Conservation (phyloP, 2,329 filamentous ascomycete genomes). For the Paraphaeosphaeria minitans region DNA sequence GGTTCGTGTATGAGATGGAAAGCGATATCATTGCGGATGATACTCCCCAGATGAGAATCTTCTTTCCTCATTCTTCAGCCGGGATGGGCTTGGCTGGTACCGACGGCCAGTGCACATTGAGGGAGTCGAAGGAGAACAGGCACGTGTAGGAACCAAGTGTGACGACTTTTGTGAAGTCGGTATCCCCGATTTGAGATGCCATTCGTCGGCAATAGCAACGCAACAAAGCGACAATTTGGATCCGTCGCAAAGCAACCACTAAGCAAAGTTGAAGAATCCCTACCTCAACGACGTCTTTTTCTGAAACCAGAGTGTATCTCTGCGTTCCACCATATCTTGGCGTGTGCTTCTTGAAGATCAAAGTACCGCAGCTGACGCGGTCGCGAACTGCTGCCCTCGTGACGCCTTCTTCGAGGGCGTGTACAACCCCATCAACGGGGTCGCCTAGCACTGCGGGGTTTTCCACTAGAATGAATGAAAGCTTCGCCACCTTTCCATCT, state of each 20-base stretch:
- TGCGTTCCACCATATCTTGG: constrained; percentile 28
- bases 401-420: constrained; percentile 37
- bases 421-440: constrained; percentile 37
- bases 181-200: constrained; percentile 24
- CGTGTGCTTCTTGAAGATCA: constrained; percentile 26
- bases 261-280: not conserved
- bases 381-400: constrained; percentile 40
- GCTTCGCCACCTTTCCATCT: constrained; percentile 32
- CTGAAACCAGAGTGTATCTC: constrained; percentile 24
- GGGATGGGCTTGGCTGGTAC: constrained; percentile 22
- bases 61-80: constrained; percentile 29
- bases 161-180: constrained; percentile 25
- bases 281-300: constrained; percentile 22
- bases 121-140: constrained; percentile 18
- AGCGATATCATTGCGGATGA: constrained; percentile 46
- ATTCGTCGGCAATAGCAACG: constrained; percentile 15
- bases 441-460: constrained; percentile 36
- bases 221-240: not conserved
- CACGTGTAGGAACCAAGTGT: constrained; percentile 34
- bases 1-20: constrained; percentile 33
- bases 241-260: too few relatives aligned
- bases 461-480: constrained; percentile 26
- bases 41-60: constrained; percentile 51
- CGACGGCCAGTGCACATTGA: constrained; percentile 22
- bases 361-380: constrained; percentile 33